Percentiles rank a stretch among this genome's conserved stretches.
Evolutionary conservation across 441 rosid genomes (phyloP).

Genomic region (Arabidopsis lyrata): DNA sequence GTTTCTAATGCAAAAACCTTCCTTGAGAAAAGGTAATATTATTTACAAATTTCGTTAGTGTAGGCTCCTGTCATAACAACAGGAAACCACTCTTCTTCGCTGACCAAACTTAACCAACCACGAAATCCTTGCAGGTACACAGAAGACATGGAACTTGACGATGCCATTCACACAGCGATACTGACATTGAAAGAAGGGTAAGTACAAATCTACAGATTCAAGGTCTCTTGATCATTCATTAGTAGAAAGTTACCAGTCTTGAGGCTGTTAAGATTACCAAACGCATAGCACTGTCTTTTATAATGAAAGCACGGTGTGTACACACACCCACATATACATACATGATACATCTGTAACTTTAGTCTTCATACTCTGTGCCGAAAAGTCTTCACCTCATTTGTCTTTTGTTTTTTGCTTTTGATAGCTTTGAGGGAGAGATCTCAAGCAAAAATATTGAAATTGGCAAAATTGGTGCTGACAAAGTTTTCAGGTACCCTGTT

Average conservation of each 20-base stretch:
- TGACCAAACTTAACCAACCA: constrained; percentile 14
- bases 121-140: constrained; percentile 65
- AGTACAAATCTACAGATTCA: constrained; percentile 1
- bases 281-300: not conserved
- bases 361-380: constrained; percentile 3
- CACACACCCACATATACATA: not conserved
- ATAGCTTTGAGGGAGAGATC: constrained; percentile 97
- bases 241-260: constrained; percentile 4
- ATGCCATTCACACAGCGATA: constrained; percentile 98
- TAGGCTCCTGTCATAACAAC: constrained; percentile 13
- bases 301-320: not conserved
- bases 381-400: constrained; percentile 3
- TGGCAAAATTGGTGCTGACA: constrained; percentile 90
- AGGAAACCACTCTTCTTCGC: not conserved
- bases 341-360: not conserved
- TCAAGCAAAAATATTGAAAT: constrained; percentile 96
- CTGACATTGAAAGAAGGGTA: constrained; percentile 98
- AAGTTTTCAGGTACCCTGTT: constrained; percentile 71
- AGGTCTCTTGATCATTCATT: constrained; percentile 13
- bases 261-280: constrained; percentile 17
- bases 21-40: constrained; percentile 89
- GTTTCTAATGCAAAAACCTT: constrained; percentile 98
- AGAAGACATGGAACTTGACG: constrained; percentile 99
- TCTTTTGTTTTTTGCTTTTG: constrained; percentile 14
- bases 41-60: not conserved